Percentiles rank a stretch among this genome's conserved stretches.
phyloP scores from a whole-genome alignment of 2,329 filamentous ascomycete genomes.

The Xylariaceae sp. region DNA sequence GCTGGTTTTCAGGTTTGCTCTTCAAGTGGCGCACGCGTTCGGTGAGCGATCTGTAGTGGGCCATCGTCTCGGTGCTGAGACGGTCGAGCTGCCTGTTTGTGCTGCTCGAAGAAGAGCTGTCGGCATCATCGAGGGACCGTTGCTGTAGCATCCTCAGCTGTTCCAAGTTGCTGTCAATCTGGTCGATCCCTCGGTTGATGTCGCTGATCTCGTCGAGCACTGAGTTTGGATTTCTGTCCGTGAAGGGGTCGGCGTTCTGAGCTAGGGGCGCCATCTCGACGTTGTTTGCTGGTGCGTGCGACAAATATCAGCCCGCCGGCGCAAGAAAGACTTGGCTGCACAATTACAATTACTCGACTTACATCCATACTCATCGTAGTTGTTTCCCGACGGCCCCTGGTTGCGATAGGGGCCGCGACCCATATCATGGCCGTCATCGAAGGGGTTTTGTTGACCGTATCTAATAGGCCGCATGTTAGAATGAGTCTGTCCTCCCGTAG shows the following conservation, averaged over 20 bases:
- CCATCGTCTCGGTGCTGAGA: slow-evolving; percentile 75
- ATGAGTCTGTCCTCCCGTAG: slow-evolving; percentile 5
- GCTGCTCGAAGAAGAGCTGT: slow-evolving; percentile 61
- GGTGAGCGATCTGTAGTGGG: slow-evolving; percentile 71
- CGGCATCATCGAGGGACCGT: slow-evolving; percentile 67
- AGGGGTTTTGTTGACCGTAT: slow-evolving; percentile 54
- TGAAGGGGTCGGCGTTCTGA: slow-evolving; percentile 45
- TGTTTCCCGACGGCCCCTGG: slow-evolving; percentile 17
- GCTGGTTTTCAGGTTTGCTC: slow-evolving; percentile 68
- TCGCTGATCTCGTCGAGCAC: slow-evolving; percentile 81
- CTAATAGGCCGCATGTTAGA: slow-evolving; percentile 36
- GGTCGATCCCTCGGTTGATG: slow-evolving; percentile 70
- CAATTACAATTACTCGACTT: slow-evolving; percentile 14
- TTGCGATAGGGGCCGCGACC: slow-evolving; percentile 29
- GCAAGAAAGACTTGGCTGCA: background rate
- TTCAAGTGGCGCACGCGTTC: slow-evolving; percentile 78
- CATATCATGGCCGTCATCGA: slow-evolving; percentile 47
- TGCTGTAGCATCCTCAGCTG: slow-evolving; percentile 67
- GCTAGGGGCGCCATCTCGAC: slow-evolving; percentile 68
- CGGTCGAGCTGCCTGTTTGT: slow-evolving; percentile 65
- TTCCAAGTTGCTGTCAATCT: slow-evolving; percentile 66
- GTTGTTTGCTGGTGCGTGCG: slow-evolving; percentile 36
- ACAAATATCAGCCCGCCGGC: slow-evolving; percentile 11
- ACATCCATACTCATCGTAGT: slow-evolving; percentile 38
- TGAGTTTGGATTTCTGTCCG: slow-evolving; percentile 58